Base-by-base conservation (phyloP, 257 asterid species). In the Perilla frutescens region DNA sequence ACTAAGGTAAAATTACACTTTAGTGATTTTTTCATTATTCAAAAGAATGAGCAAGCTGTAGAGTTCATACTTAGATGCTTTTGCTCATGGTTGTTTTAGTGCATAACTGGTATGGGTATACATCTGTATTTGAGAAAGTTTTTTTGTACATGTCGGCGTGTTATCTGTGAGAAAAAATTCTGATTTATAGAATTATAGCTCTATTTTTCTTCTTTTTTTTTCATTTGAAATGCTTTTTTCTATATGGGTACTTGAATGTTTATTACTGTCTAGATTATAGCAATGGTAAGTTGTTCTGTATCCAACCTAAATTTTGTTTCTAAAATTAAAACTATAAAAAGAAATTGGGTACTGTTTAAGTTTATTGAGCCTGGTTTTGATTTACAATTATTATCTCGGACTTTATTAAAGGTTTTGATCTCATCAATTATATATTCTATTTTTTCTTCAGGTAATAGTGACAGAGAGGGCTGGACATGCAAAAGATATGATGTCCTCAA, bases 381-480 rank as follows among this genome's bases (percentile, higher is more conserved):
- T 29, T 7, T 29, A 31, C 43, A 65, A 31, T 29, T 31, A 10
- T 43, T 64, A 64, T 12, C 26, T 43, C 6, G 26, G 58, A n/a
- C 31, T 14, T 57, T 36, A 75, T 64, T 58, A 48, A 41, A 31
- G 75, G 37, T 80, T 76, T 49, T 11, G 31, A 37, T 15, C 72
- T 50, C 71, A 54, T 54, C 14, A 37, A 72, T 53, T 26, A n/a
- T 12, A 36, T 13, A 11, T 60, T 54, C 66, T 71, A 8, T 62
- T 81, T 71, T 54, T 68, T 77, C 20, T 68, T 66, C 87, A 94
- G 99, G 99, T 90, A 65, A 76, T 82, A 73, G 87, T 90, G 82
- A 95, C 99, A 37, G 90, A 90, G 83, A 90, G 96, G 83, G 89
- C 92, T 13, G 93, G 96, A 5, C 98, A 95, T 75, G 99, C 98